Base-by-base conservation (phyloP, 352 stramenopile genomes). In the Phytopythium boreale region DNA sequence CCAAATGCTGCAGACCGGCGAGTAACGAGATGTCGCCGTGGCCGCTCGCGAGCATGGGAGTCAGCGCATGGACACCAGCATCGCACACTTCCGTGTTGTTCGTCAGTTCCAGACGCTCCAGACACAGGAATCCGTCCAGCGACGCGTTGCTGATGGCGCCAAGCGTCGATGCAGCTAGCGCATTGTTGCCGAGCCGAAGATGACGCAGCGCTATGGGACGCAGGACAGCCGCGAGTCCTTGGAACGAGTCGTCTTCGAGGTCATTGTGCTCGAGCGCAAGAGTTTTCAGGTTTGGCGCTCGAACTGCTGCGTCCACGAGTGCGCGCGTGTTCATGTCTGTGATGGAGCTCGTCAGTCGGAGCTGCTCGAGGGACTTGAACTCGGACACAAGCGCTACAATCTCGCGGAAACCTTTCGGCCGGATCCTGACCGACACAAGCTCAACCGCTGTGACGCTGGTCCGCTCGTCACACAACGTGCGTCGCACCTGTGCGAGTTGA, bases 231-330 rank as follows among this genome's bases (percentile, higher is more conserved):
- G 47, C 29, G n/a, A 86, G 66, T 0, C 70, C 58, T 24, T 64
- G 36, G 39, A 95, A 90, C 24, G 80, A 75, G 41, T 84, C 74
- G 64, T 93, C 84, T 59, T 88, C 79, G 12, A 95, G 68, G 31
- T 93, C 82, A 44, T 91, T 93, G 62, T 95, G 84, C 58, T 92
- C 84, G 34, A 95, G 61, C 11, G 82, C 90, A 12, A 95, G 68
- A 0, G 62, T 63, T 39, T 79, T 55, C 1, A 93, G 68, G 5
- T 61, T 70, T 9, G 72, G 66, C 27, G 67, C 67, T 27, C 55
- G 56, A 36, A 90, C 67, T 36, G 77, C 57, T 41, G 61, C 69
- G 36, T 83, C 71, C 11, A 92, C 51, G 2, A 91, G 75, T 34
- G 64, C 24, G 19, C 71, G 77, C 19, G 82, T 86, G 46, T 89